A percentile compares a stretch with the other conserved stretches of the same genome.
Conservation (phyloP, 805 yeast genomes). For the Komagataella populi region DNA sequence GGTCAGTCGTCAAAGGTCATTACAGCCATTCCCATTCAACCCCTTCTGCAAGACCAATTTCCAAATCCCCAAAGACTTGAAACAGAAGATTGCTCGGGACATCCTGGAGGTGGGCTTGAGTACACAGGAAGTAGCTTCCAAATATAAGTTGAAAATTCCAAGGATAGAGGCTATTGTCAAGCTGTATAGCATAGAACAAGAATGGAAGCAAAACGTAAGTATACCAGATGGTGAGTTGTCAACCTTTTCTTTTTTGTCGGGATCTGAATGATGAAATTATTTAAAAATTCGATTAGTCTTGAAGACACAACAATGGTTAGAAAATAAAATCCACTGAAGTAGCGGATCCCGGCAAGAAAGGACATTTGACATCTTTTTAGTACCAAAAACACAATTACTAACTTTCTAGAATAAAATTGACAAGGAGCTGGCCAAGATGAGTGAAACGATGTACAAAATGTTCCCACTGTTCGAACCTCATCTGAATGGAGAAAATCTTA, state of each 20-base stretch:
- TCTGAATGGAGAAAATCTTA: slow-evolving; percentile 53
- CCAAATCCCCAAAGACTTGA: slow-evolving; percentile 44
- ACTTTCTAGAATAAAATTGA: slow-evolving; percentile 32
- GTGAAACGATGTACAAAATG: slow-evolving; percentile 56
- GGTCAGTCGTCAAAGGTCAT: slow-evolving; percentile 9
- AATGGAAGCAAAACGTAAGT: slow-evolving; percentile 51
- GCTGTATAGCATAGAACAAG: slow-evolving; percentile 50
- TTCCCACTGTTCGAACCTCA: slow-evolving; percentile 57
- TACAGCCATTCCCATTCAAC: slow-evolving; percentile 79
- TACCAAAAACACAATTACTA: slow-evolving; percentile 19
- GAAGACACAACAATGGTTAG: slow-evolving; percentile 53
- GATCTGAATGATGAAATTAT: slow-evolving; percentile 27
- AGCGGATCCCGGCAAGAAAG: background rate
- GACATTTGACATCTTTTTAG: slow-evolving; percentile 2
- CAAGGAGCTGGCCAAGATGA: slow-evolving; percentile 44
- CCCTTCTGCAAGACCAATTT: slow-evolving; percentile 53
- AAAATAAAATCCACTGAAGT: slow-evolving; percentile 14
- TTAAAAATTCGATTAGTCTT: slow-evolving; percentile 60
- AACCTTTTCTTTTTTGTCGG: background rate
- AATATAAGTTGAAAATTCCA: slow-evolving; percentile 68
- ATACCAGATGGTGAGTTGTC: slow-evolving; percentile 2
- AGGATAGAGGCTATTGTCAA: slow-evolving; percentile 81
- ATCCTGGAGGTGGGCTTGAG: slow-evolving; percentile 36
- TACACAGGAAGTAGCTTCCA: slow-evolving; percentile 63
- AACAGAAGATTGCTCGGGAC: slow-evolving; percentile 44